phyloP scores from a whole-genome alignment of 1,139 yeast species.

The Yamadazyma atlantica region DNA sequence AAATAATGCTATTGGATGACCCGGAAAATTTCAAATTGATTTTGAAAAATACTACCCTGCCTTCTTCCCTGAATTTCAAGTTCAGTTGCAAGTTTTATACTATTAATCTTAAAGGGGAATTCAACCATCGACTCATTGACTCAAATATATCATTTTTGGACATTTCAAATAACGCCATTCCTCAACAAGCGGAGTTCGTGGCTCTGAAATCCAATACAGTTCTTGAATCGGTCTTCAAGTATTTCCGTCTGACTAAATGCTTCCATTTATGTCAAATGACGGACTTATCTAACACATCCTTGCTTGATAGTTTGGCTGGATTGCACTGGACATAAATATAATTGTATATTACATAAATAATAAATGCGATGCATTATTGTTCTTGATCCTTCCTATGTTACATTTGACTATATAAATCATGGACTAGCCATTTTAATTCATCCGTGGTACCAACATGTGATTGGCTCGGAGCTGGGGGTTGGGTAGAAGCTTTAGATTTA shows the following conservation, averaged over 20 bases:
- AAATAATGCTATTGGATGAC: constrained; percentile 17
- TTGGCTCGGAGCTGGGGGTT: constrained; percentile 8
- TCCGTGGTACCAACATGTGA: constrained; percentile 60
- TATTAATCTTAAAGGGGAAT: constrained; percentile 1
- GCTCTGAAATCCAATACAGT: background rate
- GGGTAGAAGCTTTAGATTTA: background rate
- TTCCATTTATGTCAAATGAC: background rate
- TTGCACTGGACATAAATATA: background rate
- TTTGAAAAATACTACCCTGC: constrained; percentile 3
- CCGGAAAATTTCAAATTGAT: constrained; percentile 11
- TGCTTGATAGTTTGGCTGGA: background rate
- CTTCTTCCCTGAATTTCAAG: background rate
- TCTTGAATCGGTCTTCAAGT: background rate
- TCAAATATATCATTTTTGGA: constrained; percentile 6
- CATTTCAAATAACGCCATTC: constrained; percentile 2
- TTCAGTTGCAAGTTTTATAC: constrained; percentile 1
- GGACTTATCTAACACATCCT: background rate
- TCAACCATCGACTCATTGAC: background rate
- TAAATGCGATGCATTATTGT: too few species aligned
- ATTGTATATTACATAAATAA: constrained; percentile 2
- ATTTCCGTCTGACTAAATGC: constrained; percentile 1
- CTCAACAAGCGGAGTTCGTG: constrained; percentile 2
- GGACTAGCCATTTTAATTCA: constrained; percentile 70
- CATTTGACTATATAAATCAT: constrained; percentile 49
- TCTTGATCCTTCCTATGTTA: constrained; percentile 12